Evolutionary conservation across 345 rosid species (phyloP).

Genomic region (Cardamine occulta): DNA sequence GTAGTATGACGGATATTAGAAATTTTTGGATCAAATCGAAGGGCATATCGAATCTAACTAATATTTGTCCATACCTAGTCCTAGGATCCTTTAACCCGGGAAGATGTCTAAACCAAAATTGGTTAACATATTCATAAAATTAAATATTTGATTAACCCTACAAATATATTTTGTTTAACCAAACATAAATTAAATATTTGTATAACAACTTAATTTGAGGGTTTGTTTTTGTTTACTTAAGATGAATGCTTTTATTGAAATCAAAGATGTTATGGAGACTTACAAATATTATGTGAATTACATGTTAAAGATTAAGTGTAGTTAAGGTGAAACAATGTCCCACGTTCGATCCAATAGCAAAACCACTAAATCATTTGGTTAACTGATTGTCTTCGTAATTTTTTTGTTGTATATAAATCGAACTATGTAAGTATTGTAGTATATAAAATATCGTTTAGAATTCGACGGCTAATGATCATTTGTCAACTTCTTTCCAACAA

Average conservation of each 20-base stretch:
- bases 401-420: neutral
- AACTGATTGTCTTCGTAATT: neutral
- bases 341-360: neutral
- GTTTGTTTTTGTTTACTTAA: neutral
- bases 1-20: no score
- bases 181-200: neutral
- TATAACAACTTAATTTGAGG: neutral
- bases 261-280: neutral
- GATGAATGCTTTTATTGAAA: neutral
- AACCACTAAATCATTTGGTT: neutral
- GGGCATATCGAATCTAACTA: no score
- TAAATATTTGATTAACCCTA: no score
- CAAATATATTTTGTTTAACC: no score
- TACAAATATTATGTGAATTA: neutral
- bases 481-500: neutral
- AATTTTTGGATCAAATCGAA: no score
- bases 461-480: neutral
- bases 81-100: neutral
- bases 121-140: neutral
- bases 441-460: neutral
- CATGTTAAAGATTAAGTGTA: neutral
- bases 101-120: neutral
- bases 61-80: no score
- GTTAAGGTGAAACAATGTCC: neutral
- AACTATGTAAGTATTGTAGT: neutral